Evolutionary conservation across 75 land plant genomes (phyloP), one percentile per base, ranked within the genome.

Genomic region (Pseudotsuga menziesii): DNA sequence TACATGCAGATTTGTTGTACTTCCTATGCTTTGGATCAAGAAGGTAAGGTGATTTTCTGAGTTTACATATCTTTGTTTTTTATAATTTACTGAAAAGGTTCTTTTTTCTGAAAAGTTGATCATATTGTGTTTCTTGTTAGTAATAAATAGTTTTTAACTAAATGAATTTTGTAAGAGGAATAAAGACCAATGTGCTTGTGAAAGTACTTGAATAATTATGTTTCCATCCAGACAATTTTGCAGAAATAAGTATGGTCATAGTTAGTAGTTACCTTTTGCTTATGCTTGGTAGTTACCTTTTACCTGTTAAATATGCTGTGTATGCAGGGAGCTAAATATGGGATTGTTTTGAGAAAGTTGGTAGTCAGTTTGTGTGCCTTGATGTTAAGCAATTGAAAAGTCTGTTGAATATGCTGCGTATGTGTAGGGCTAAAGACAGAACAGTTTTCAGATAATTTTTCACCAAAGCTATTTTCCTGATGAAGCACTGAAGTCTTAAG

Each of bases 1-100:
- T 96, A 1, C 91, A 90, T 81, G 87, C 91, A 20, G 97, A 94
- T 57, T 82, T 88, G 12, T 36, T 93, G 57, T 94, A 62, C 79
- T 87, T 80, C 61, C 85, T 90, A 27, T 80, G 90, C 77, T 93
- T 84, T 77, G 87, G 92, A 74, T 80, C 88, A 80, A 59, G 80
- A 76, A 92, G 99, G 99, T 96, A 90, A 79, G 44, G n/a, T 5
- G 20, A 39, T 69, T 20, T 19, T 48, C 52, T 52, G 3, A 16
- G 20, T 41, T n/a, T n/a, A 69, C 36, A 69, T 69, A 29, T n/a
- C 2, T 48, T 48, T 11, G 52, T 48, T 39, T 48, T 11, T 48
- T 6, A 5, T 44, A 44, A 44, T 44, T 44, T 44, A 44, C 48
- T 44, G 48, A 44, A 5, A 6, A 44, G 2, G 11, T 48, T 0